Percentiles rank a stretch among this genome's conserved stretches.
phyloP scores from a whole-genome alignment of 2,329 filamentous ascomycete species.

The Aspergillus alliaceus region DNA sequence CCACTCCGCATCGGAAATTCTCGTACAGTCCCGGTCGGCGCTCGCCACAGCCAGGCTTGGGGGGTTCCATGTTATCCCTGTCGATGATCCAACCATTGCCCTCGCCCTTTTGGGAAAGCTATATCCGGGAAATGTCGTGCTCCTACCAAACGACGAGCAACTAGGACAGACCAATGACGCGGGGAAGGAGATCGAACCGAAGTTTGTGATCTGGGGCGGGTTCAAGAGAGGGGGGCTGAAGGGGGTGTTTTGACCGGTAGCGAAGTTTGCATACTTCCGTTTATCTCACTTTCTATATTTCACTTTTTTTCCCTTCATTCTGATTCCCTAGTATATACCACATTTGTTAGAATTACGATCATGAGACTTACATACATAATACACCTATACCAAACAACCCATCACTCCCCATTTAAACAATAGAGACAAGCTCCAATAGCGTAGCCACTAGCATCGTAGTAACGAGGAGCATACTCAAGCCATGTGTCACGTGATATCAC shows the following conservation, averaged over 20 bases:
- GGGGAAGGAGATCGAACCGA: conserved; percentile 20
- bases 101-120: conserved; percentile 22
- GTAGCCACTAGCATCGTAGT: too few relatives aligned
- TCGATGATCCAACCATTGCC: conserved; percentile 9
- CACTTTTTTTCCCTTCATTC: not conserved
- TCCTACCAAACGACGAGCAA: conserved; percentile 9
- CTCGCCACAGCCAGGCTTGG: conserved; percentile 11
- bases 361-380: too few relatives aligned
- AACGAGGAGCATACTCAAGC: too few relatives aligned
- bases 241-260: not conserved
- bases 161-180: conserved; percentile 8
- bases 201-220: conserved; percentile 23
- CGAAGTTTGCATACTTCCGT: too few relatives aligned
- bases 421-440: too few relatives aligned
- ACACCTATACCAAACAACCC: too few relatives aligned
- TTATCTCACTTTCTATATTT: not conserved
- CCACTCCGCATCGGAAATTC: not conserved
- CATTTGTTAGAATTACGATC: too few relatives aligned
- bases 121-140: conserved; percentile 24
- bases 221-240: conserved; percentile 7
- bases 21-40: not conserved
- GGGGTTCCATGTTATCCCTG: conserved; percentile 21
- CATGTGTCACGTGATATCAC: too few relatives aligned
- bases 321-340: too few relatives aligned
- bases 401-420: too few relatives aligned